These are phyloP conservation scores for Myxozyma neotropica DNA, from an alignment of 805 yeast species.

Conservation along the genomic window DNA sequence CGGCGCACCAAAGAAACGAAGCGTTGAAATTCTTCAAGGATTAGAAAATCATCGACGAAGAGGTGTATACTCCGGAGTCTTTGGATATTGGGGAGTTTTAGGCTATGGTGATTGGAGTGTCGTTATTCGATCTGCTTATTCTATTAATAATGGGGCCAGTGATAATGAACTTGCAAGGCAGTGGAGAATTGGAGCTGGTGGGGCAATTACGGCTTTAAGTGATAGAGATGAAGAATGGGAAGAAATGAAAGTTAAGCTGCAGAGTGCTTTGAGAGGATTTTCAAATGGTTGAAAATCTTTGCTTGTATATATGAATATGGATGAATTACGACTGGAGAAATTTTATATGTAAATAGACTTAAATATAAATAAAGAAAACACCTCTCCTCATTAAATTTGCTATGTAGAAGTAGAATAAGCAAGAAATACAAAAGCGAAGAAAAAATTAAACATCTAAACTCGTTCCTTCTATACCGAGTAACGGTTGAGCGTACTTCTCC, in stretches of 20 bases:
- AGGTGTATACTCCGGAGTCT: constrained; percentile 91
- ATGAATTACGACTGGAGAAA: too few species aligned
- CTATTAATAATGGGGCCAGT: constrained; percentile 54
- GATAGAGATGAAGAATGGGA: constrained; percentile 85
- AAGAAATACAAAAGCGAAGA: too few species aligned
- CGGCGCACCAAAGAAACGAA: constrained; percentile 95
- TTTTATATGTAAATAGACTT: too few species aligned
- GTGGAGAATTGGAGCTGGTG: constrained; percentile 98
- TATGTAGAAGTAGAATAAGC: too few species aligned
- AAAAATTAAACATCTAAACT: too few species aligned
- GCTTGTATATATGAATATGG: not conserved
- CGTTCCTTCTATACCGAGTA: too few species aligned
- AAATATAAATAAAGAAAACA: too few species aligned
- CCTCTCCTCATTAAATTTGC: too few species aligned
- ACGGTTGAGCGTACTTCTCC: too few species aligned
- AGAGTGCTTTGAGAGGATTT: constrained; percentile 78
- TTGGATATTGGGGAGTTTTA: constrained; percentile 91
- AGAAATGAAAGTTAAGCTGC: constrained; percentile 81
- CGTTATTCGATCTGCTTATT: constrained; percentile 79
- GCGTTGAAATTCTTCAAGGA: constrained; percentile 75
- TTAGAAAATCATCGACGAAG: constrained; percentile 57
- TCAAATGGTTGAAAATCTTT: not conserved
- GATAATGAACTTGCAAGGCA: constrained; percentile 38
- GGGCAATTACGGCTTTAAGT: constrained; percentile 91
- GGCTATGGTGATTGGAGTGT: constrained; percentile 96